Conservation (phyloP, 495 filamentous ascomycete genomes). For the Achaetomiella virescens region DNA sequence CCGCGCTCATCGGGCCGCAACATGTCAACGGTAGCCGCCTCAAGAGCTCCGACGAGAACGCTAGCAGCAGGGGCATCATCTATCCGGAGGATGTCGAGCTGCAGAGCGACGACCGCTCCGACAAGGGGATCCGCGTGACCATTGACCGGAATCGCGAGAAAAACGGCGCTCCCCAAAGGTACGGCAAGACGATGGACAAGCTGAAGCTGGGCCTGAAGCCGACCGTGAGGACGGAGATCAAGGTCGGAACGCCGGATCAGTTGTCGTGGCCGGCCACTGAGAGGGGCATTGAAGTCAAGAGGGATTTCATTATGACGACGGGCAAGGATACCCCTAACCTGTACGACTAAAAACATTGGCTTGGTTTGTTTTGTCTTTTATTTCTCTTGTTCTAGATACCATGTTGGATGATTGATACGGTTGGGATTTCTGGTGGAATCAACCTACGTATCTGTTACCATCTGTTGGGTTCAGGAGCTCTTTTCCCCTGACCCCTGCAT, state of each 20-base stretch:
- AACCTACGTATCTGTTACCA: too few species aligned
- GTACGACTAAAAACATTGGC: too few species aligned
- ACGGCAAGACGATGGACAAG: background rate
- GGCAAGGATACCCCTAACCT: too few species aligned
- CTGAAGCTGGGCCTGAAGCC: constrained; percentile 18
- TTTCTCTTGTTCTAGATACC: background rate
- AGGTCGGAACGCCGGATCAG: constrained; percentile 4
- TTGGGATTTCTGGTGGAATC: too few species aligned
- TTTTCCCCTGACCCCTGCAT: too few species aligned
- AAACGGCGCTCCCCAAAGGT: background rate
- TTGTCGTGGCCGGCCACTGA: background rate
- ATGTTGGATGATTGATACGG: background rate
- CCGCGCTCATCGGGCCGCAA: constrained; percentile 18
- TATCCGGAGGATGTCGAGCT: constrained; percentile 27
- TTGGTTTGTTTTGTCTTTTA: background rate
- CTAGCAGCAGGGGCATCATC: constrained; percentile 18
- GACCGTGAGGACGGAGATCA: constrained; percentile 22
- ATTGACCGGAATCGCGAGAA: background rate
- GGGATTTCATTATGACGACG: constrained; percentile 15
- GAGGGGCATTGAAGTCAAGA: constrained; percentile 18
- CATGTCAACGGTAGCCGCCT: constrained; percentile 3
- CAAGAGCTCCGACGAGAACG: constrained; percentile 10
- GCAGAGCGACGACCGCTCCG: constrained; percentile 21
- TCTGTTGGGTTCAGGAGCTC: too few species aligned
- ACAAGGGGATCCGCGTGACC: constrained; percentile 10